These are phyloP conservation scores for Phytophthora pisi DNA, from an alignment of 352 stramenopile genomes.

Conservation along the genomic window DNA sequence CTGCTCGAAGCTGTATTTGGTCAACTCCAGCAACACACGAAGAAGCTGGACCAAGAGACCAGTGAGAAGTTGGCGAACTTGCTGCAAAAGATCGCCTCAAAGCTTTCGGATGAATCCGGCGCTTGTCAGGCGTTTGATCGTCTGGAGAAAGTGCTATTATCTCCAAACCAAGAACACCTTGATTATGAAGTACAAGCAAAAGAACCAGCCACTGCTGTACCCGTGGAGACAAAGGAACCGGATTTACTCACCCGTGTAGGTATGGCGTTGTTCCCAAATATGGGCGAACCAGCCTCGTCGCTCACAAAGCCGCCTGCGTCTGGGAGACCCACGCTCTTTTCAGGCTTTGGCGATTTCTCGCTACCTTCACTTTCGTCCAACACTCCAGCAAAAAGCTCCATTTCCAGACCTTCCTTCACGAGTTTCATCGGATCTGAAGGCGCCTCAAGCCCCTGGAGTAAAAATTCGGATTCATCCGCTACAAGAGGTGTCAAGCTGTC, in stretches of 20 bases:
- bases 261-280: conserved; percentile 35
- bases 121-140: conserved; percentile 32
- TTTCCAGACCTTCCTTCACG: conserved; percentile 27
- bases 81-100: conserved; percentile 29
- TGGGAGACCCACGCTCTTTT: conserved; percentile 28
- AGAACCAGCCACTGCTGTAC: not conserved
- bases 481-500: conserved; percentile 49
- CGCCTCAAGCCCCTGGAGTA: conserved; percentile 12
- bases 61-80: conserved; percentile 32
- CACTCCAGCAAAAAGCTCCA: conserved; percentile 28
- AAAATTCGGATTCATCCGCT: conserved; percentile 18
- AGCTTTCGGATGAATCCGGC: conserved; percentile 27
- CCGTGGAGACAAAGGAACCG: conserved; percentile 15
- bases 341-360: conserved; percentile 37
- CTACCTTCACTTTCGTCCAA: conserved; percentile 26
- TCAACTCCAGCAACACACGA: conserved; percentile 36
- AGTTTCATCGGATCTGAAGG: conserved; percentile 33
- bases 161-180: not conserved
- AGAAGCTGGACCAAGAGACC: conserved; percentile 33
- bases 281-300: conserved; percentile 18
- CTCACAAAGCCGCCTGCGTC: conserved; percentile 26
- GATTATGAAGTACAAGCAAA: not conserved
- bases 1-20: conserved; percentile 28
- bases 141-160: conserved; percentile 31
- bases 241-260: conserved; percentile 36